Evolutionary conservation across 768 basidiomycete species (phyloP), one percentile per base, ranked within the genome.

Genomic region (Glaciozyma martinii): DNA sequence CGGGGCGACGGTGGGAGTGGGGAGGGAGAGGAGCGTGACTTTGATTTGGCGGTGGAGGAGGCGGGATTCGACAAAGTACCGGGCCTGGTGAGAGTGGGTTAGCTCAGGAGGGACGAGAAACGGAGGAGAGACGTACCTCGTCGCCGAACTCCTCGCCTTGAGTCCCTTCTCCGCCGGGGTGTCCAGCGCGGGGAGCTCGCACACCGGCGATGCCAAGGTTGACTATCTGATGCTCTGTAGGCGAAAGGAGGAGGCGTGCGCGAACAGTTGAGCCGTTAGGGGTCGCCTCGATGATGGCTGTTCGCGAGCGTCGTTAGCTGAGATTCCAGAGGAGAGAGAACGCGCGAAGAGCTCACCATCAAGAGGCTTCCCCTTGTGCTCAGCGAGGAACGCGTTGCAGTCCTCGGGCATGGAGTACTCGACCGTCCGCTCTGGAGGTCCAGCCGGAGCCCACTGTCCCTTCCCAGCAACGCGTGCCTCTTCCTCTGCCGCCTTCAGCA

Each of bases 241-340:
- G 85, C 23, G 91, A 87, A 80, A 97, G 83, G 61, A 95, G 79
- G 55, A 98, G 82, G 57, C 95, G 86, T 56, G 88, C 84, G 27
- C 94, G 87, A 37, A 98, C 78, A 33, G 90, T 93, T 27, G 89
- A 87, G 56, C 92, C 94, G 74, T 98, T 93, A 57, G 88, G 83
- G 59, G 97, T 91, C 74, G 88, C 86, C 77, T 99, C 94, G 64
- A 98, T 89, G 66, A 97, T 83, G 56, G 88, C 92, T 93, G 57
- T n/a, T n/a, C n/a, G n/a, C 6, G 13, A 15, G 6, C 19, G 21
- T n/a, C 15, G 25, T 27, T 23, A 60, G 19, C 30, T 63, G 21
- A 18, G 49, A 72, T 25, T 60, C 71, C 44, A n/a, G 50, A 27
- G 9, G 52, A 54, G 37, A 25, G 27, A 21, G 37, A 18, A 63